Evolutionary conservation across 352 stramenopile genomes (phyloP).

Genomic region (Globisporangium mamillatum): DNA sequence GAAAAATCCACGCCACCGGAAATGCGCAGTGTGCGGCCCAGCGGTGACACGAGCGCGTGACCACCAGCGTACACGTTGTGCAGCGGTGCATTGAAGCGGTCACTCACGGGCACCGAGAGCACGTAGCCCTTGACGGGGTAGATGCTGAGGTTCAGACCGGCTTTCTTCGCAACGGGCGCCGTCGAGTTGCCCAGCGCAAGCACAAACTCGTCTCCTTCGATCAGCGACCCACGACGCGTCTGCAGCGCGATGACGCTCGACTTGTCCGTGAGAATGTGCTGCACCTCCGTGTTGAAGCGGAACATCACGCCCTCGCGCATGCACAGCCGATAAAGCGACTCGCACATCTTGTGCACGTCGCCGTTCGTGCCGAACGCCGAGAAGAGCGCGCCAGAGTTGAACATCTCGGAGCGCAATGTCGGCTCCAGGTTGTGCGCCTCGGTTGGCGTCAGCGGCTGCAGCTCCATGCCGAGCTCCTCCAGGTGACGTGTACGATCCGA

Average conservation of each 20-base stretch:
- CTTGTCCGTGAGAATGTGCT: conserved; percentile 75
- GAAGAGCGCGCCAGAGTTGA: conserved; percentile 62
- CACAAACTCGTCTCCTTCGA: conserved; percentile 87
- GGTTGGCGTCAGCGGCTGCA: conserved; percentile 53
- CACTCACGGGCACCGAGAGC: conserved; percentile 73
- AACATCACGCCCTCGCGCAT: conserved; percentile 87
- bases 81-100: conserved; percentile 54
- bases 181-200: conserved; percentile 80
- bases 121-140: conserved; percentile 87
- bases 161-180: conserved; percentile 55
- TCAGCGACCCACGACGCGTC: conserved; percentile 73
- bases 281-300: conserved; percentile 82
- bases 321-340: conserved; percentile 75
- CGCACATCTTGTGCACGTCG: conserved; percentile 88
- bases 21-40: conserved; percentile 71
- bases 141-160: conserved; percentile 74
- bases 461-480: conserved; percentile 73
- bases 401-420: conserved; percentile 53
- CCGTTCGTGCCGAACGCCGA: conserved; percentile 82
- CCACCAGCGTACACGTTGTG: conserved; percentile 86
- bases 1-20: conserved; percentile 80
- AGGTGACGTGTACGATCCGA: conserved; percentile 71
- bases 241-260: conserved; percentile 78
- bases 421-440: conserved; percentile 72
- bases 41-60: conserved; percentile 67